phyloP scores from a whole-genome alignment of 2,329 filamentous ascomycete genomes.

The Curvularia eragrostidis region DNA sequence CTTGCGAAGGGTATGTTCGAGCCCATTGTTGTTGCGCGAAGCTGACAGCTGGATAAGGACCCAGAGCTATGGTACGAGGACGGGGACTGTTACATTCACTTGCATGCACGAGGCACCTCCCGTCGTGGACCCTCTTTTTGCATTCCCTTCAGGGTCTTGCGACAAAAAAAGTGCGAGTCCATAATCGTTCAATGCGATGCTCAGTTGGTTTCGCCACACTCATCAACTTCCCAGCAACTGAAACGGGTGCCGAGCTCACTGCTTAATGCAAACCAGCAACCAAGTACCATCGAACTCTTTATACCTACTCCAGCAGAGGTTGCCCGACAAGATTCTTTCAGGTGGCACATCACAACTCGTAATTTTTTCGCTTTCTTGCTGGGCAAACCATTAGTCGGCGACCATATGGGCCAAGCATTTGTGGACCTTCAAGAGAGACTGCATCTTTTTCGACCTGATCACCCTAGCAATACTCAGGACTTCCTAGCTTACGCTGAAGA shows the following conservation, averaged over 20 bases:
- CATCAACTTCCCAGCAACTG: conserved; percentile 14
- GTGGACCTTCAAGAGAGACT: conserved; percentile 70
- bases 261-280: conserved; percentile 52
- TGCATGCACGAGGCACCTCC: conserved; percentile 71
- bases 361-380: conserved; percentile 79
- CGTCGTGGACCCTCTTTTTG: conserved; percentile 71
- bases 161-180: conserved; percentile 64
- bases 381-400: conserved; percentile 70
- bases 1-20: conserved; percentile 52
- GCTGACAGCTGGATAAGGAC: conserved; percentile 63
- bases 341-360: conserved; percentile 71
- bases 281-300: conserved; percentile 63
- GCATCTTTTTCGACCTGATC: conserved; percentile 63
- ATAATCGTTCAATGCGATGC: conserved; percentile 61
- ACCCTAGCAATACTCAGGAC: conserved; percentile 65
- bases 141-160: conserved; percentile 65
- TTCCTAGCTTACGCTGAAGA: conserved; percentile 70
- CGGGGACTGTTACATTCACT: conserved; percentile 73
- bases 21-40: background rate
- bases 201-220: conserved; percentile 33
- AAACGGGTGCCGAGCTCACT: conserved; percentile 28
- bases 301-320: conserved; percentile 68
- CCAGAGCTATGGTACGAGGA: conserved; percentile 71
- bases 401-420: conserved; percentile 68
- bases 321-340: conserved; percentile 62